Evolutionary conservation across 257 asterid genomes (phyloP).

Genomic region (Voacanga thouarsii): DNA sequence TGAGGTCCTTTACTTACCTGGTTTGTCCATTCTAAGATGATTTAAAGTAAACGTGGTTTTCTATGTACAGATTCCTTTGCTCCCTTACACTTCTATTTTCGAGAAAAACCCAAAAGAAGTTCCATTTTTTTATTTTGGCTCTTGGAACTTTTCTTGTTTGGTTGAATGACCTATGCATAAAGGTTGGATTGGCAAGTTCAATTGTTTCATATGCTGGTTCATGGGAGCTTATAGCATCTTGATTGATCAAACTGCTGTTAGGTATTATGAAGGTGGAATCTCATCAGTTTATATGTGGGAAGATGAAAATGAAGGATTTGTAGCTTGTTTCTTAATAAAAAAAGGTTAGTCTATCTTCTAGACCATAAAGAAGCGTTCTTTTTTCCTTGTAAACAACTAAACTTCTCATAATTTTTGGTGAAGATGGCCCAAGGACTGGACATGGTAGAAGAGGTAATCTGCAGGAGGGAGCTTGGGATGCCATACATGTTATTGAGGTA

Average conservation of each 20-base stretch:
- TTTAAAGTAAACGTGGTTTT: not conserved
- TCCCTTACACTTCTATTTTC: not conserved
- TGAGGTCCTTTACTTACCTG: slow-evolving; percentile 88
- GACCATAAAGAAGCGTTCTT: slow-evolving; percentile 7
- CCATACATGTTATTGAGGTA: slow-evolving; percentile 98
- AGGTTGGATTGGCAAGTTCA: not conserved
- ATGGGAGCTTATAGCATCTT: slow-evolving; percentile 26
- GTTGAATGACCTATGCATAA: not conserved
- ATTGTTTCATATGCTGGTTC: not conserved
- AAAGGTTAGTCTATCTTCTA: slow-evolving; percentile 50
- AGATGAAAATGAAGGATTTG: slow-evolving; percentile 78
- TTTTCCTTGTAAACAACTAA: slow-evolving; percentile 17
- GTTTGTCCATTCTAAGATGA: slow-evolving; percentile 28
- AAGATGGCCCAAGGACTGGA: slow-evolving; percentile 87
- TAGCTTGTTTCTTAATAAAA: slow-evolving; percentile 90
- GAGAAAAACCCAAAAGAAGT: not conserved
- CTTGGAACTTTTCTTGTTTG: not conserved
- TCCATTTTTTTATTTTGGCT: not conserved
- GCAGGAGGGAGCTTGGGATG: slow-evolving; percentile 99
- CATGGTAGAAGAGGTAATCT: slow-evolving; percentile 89
- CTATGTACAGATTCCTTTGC: not conserved
- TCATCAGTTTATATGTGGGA: slow-evolving; percentile 97
- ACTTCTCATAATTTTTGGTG: slow-evolving; percentile 21
- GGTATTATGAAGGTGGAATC: slow-evolving; percentile 99
- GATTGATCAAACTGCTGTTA: slow-evolving; percentile 48